These are phyloP conservation scores for Intubia oerlemansii DNA, from an alignment of 2,329 filamentous ascomycete genomes.

Conservation along the genomic window DNA sequence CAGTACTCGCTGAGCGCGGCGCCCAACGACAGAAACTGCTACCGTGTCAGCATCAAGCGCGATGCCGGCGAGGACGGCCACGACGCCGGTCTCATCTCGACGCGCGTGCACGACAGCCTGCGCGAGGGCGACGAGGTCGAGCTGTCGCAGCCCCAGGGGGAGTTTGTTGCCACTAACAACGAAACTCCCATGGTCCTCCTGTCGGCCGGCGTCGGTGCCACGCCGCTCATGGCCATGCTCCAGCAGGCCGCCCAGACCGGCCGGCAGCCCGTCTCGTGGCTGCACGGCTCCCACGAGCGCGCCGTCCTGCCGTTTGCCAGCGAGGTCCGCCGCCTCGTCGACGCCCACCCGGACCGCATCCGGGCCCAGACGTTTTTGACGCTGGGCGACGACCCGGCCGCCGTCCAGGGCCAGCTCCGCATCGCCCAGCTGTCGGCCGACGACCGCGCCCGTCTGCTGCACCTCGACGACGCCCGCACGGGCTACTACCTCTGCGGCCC, in stretches of 20 bases:
- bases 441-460: slow-evolving; percentile 29
- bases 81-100: slow-evolving; percentile 27
- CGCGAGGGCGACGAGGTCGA: slow-evolving; percentile 29
- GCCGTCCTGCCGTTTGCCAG: slow-evolving; percentile 34
- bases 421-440: slow-evolving; percentile 33
- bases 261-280: slow-evolving; percentile 33
- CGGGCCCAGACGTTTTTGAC: slow-evolving; percentile 36
- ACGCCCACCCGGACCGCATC: slow-evolving; percentile 16
- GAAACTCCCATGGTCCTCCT: slow-evolving; percentile 39
- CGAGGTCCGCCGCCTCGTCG: slow-evolving; percentile 22
- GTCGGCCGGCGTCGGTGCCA: slow-evolving; percentile 47
- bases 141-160: slow-evolving; percentile 32
- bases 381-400: slow-evolving; percentile 12
- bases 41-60: slow-evolving; percentile 56
- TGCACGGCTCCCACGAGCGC: slow-evolving; percentile 35
- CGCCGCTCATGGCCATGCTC: slow-evolving; percentile 44
- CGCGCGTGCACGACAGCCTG: slow-evolving; percentile 26
- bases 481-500: slow-evolving; percentile 58
- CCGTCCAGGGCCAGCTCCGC: slow-evolving; percentile 29
- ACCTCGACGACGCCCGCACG: slow-evolving; percentile 27
- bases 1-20: slow-evolving; percentile 56
- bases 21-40: slow-evolving; percentile 30
- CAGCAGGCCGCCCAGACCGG: slow-evolving; percentile 23
- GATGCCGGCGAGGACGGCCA: slow-evolving; percentile 21
- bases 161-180: slow-evolving; percentile 30